Conservation (phyloP, 1,284 basidiomycete genomes). For the Polyporus tsugae region DNA sequence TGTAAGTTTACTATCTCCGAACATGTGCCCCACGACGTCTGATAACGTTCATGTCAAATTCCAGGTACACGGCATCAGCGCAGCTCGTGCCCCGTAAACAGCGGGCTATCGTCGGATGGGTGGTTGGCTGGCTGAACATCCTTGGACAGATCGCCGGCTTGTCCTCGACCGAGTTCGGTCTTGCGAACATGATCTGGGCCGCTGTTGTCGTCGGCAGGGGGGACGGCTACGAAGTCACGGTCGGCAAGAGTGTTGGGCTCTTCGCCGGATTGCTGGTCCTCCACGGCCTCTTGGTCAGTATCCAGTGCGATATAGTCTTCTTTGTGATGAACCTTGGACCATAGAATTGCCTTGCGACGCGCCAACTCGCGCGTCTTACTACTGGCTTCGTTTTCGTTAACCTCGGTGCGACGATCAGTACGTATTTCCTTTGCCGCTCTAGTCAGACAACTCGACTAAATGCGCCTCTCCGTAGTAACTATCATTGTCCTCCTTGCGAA, state of each 20-base stretch:
- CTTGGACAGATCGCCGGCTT: slow-evolving; percentile 89
- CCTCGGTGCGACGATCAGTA: slow-evolving; percentile 74
- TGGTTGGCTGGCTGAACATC: slow-evolving; percentile 90
- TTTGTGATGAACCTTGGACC: neutral
- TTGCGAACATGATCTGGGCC: slow-evolving; percentile 90
- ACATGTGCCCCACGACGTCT: neutral
- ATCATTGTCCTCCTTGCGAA: slow-evolving; percentile 87
- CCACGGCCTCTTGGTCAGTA: slow-evolving; percentile 72
- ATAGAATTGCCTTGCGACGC: slow-evolving; percentile 85
- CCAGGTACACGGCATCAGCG: slow-evolving; percentile 79
- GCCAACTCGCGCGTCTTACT: slow-evolving; percentile 81
- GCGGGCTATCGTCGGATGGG: slow-evolving; percentile 75
- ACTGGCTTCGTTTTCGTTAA: slow-evolving; percentile 90
- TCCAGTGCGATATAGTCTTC: neutral
- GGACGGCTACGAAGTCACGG: slow-evolving; percentile 51
- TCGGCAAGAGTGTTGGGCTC: slow-evolving; percentile 79
- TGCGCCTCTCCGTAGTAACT: slow-evolving; percentile 58
- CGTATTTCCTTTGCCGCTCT: slow-evolving; percentile 34
- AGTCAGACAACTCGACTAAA: neutral
- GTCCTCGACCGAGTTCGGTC: slow-evolving; percentile 89
- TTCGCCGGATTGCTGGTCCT: slow-evolving; percentile 76
- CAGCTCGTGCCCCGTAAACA: slow-evolving; percentile 74
- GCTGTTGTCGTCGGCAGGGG: slow-evolving; percentile 68
- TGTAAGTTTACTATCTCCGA: slow-evolving; percentile 55
- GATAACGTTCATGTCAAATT: neutral